Evolutionary conservation across 108 stramenopile species (phyloP), one percentile per base, ranked within the genome.

Genomic region (Cyclotella baltica): DNA sequence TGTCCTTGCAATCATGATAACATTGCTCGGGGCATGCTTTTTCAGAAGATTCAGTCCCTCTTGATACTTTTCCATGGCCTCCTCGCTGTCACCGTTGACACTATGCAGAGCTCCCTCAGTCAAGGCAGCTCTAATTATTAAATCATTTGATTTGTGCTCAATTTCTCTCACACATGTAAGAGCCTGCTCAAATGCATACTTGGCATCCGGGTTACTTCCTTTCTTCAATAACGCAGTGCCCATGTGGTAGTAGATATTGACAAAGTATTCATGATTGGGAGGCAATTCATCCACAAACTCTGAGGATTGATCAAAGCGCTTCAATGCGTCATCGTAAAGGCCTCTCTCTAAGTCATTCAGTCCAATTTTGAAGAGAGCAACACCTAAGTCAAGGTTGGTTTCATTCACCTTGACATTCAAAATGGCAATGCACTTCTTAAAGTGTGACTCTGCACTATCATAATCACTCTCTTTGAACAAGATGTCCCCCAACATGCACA

Each of bases 321-420:
- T 76, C 25, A 93, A 51, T 33, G 89, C 89, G 50, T 91, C 88
- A 22, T 90, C 87, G 4, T 78, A 16, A 40, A 75, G 81, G 28
- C 88, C 89, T 62, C 89, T 90, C 51, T 86, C 83, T 69, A 87
- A 86, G 34, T 90, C 87, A 61, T 86, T 93, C n/a, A 53, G 80
- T 20, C 92, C 92, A 73, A 90, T 79, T 51, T 90, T 93, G 69
- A 90, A 89, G 0, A 90, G 86, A 40, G 88, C 85, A 55, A 88
- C 87, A 29, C 89, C 92, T 43, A 90, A 87, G 52, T 90, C 88
- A 52, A 90, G 77, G 28, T 80, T 75, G 38, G 86, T 81, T 28
- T 70, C 67, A 59, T 66, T 76, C 36, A 88, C 87, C 36, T 85
- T 87, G 30, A 50, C 75, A 63, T 89, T 85, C 81, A 90, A 83